These are phyloP conservation scores for Aeschynomene evenia DNA, from an alignment of 306 rosid genomes.

Conservation along the genomic window DNA sequence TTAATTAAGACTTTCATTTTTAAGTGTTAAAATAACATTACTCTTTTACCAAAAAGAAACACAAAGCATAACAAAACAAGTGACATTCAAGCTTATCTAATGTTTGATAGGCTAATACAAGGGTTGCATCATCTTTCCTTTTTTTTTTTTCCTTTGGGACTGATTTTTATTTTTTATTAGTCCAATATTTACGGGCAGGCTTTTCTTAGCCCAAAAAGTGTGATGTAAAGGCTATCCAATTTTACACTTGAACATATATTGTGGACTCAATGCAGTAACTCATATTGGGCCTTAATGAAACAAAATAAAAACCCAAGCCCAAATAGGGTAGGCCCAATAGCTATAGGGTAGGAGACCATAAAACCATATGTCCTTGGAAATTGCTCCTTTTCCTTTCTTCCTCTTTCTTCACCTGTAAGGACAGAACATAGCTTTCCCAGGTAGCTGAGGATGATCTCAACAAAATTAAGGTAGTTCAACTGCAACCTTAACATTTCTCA, in stretches of 20 bases:
- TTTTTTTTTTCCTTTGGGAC: no score
- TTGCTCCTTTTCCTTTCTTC: slow-evolving; percentile 8
- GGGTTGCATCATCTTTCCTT: neutral
- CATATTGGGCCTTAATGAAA: neutral
- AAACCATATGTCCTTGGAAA: neutral
- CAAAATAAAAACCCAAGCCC: neutral
- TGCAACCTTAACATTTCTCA: slow-evolving; percentile 48
- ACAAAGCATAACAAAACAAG: neutral
- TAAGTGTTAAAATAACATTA: no score
- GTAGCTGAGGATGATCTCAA: slow-evolving; percentile 31
- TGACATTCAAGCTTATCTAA: neutral
- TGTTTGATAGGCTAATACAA: neutral
- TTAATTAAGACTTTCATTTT: no score
- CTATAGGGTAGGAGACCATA: neutral
- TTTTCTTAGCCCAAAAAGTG: neutral
- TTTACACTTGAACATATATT: neutral
- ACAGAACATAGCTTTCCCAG: slow-evolving; percentile 23
- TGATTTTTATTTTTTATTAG: neutral
- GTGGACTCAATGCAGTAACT: neutral
- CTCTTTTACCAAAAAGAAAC: no score
- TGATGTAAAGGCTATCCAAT: neutral
- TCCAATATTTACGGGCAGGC: neutral
- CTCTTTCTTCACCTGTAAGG: neutral
- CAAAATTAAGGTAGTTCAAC: slow-evolving; percentile 58
- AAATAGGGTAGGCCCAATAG: neutral